Evolutionary conservation across 2,329 filamentous ascomycete genomes (phyloP).

Genomic region (Macrophomina tecta): DNA sequence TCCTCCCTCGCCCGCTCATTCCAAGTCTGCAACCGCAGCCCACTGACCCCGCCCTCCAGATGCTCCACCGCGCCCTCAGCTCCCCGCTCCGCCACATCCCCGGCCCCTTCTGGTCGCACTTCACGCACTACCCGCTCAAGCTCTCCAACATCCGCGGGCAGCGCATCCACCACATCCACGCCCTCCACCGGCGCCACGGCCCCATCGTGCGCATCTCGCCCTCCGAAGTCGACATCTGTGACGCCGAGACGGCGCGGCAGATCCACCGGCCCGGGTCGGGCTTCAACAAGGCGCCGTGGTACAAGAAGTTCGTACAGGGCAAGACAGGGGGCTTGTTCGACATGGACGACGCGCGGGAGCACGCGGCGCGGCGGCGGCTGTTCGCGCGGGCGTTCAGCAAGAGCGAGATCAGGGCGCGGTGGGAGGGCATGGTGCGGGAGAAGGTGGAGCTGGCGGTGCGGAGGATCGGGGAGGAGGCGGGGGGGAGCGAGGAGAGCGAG

Average conservation of each 20-base stretch:
- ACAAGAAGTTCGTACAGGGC: not conserved
- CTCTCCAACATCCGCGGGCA: constrained; percentile 45
- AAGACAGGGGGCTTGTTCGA: constrained; percentile 41
- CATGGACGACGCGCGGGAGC: constrained; percentile 44
- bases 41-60: not conserved
- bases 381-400: constrained; percentile 48
- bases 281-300: constrained; percentile 28
- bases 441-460: constrained; percentile 50
- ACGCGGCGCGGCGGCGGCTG: constrained; percentile 44
- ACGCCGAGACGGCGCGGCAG: constrained; percentile 34
- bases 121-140: constrained; percentile 45
- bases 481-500: constrained; percentile 38
- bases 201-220: constrained; percentile 27
- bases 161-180: constrained; percentile 48
- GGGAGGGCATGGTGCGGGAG: constrained; percentile 45
- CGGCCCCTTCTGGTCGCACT: constrained; percentile 41
- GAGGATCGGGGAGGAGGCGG: constrained; percentile 54
- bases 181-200: constrained; percentile 22
- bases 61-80: constrained; percentile 32
- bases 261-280: constrained; percentile 41
- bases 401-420: constrained; percentile 42
- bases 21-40: not conserved
- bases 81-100: constrained; percentile 38
- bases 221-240: constrained; percentile 19
- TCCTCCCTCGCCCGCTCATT: fast-evolving